phyloP scores from a whole-genome alignment of 805 yeast species.

The Saccharomycopsis microspora region DNA sequence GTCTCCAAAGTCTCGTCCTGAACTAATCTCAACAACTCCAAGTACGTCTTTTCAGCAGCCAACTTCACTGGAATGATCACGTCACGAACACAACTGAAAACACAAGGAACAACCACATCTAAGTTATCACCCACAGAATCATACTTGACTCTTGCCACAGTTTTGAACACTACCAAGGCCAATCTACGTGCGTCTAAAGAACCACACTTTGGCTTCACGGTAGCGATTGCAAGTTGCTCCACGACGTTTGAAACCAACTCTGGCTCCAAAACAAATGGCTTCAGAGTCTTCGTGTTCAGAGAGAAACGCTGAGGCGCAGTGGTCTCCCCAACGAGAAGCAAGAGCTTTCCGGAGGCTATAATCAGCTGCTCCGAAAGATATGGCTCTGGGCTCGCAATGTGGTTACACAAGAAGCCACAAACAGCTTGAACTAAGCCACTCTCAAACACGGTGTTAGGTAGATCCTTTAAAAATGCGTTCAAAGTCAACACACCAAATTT shows the following conservation, averaged over 20 bases:
- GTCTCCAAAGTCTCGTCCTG: slow-evolving; percentile 44
- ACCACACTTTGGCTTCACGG: slow-evolving; percentile 42
- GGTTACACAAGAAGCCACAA: slow-evolving; percentile 34
- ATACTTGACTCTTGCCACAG: slow-evolving; percentile 55
- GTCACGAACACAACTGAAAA: slow-evolving; percentile 78
- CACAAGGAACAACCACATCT: slow-evolving; percentile 53
- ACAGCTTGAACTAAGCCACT: slow-evolving; percentile 40
- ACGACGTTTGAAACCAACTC: slow-evolving; percentile 33
- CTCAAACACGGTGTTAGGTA: slow-evolving; percentile 52
- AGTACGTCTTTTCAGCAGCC: slow-evolving; percentile 86
- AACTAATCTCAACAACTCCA: slow-evolving; percentile 60
- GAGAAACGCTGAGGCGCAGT: slow-evolving; percentile 24
- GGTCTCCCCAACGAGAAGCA: slow-evolving; percentile 39
- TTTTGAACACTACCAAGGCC: slow-evolving; percentile 63
- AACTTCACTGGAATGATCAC: slow-evolving; percentile 82
- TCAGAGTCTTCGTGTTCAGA: slow-evolving; percentile 14
- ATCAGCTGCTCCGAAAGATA: slow-evolving; percentile 67
- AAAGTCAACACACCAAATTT: slow-evolving; percentile 61
- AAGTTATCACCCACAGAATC: slow-evolving; percentile 39
- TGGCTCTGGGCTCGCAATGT: slow-evolving; percentile 30
- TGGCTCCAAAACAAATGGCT: slow-evolving; percentile 30
- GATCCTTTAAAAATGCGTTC: slow-evolving; percentile 71
- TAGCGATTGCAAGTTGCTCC: slow-evolving; percentile 36
- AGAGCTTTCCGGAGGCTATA: slow-evolving; percentile 70
- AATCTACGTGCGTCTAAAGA: slow-evolving; percentile 74